These are phyloP conservation scores for Diutina neorugosa DNA, from an alignment of 1,139 yeast species.

Conservation along the genomic window DNA sequence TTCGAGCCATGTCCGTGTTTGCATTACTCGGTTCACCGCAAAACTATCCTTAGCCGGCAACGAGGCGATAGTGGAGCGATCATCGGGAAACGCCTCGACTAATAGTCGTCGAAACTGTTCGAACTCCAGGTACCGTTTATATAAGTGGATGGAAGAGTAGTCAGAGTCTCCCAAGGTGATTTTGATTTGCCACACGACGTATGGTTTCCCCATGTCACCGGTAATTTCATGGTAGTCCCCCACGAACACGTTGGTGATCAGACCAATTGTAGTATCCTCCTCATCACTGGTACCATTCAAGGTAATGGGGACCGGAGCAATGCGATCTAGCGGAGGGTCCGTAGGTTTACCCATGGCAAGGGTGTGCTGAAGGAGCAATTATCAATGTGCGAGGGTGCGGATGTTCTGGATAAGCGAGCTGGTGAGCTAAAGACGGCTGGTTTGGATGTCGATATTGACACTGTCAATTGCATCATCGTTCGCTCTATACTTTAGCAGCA, in stretches of 20 bases:
- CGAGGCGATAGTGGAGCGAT: constrained; percentile 32
- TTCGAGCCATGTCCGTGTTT: constrained; percentile 40
- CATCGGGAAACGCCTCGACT: constrained; percentile 22
- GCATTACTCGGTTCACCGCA: constrained; percentile 35
- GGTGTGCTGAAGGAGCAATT: not conserved
- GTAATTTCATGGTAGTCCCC: constrained; percentile 27
- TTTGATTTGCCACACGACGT: constrained; percentile 36
- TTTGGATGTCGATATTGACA: not conserved
- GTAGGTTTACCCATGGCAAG: not conserved
- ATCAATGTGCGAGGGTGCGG: not conserved
- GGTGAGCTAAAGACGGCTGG: not conserved
- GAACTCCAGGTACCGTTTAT: constrained; percentile 59
- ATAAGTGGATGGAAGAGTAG: constrained; percentile 36
- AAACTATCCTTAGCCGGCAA: constrained; percentile 55
- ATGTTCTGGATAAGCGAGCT: not conserved
- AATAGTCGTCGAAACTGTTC: constrained; percentile 34
- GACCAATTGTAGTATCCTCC: not conserved
- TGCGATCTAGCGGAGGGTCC: not conserved
- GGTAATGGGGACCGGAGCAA: not conserved
- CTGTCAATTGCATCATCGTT: too few relatives aligned
- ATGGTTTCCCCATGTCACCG: constrained; percentile 25
- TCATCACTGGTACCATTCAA: not conserved
- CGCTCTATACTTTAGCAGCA: too few relatives aligned
- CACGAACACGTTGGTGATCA: not conserved
- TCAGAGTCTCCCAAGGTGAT: constrained; percentile 29